These are phyloP conservation scores for Arthrobotrys musiformis DNA, from an alignment of 2,329 filamentous ascomycete species.

Conservation along the genomic window DNA sequence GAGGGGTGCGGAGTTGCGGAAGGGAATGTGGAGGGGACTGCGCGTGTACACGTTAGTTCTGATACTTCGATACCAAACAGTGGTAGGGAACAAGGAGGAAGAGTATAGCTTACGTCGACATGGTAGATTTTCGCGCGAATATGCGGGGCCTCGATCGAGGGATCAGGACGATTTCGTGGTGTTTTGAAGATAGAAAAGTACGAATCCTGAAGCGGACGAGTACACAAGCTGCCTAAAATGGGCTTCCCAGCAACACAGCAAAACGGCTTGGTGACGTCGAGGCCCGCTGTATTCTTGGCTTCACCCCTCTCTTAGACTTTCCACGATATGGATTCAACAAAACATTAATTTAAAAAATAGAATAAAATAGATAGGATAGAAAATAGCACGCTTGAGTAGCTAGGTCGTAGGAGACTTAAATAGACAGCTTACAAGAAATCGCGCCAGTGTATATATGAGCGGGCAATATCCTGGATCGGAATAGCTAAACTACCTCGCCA, in stretches of 20 bases:
- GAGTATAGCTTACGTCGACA: constrained; percentile 40
- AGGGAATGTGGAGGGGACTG: constrained; percentile 77
- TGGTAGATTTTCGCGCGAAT: not conserved
- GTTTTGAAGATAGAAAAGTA: constrained; percentile 6
- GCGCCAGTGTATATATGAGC: no score
- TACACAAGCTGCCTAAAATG: constrained; percentile 30
- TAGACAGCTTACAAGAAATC: not conserved
- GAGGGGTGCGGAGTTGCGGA: constrained; percentile 83
- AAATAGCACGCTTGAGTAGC: not conserved
- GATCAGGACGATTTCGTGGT: not conserved
- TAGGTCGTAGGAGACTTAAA: not conserved
- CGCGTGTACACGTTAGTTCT: not conserved
- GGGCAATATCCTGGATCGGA: not conserved
- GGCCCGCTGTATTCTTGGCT: not conserved
- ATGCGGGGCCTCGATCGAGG: not conserved
- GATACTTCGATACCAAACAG: no score
- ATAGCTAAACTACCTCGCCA: constrained; percentile 6
- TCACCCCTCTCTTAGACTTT: not conserved
- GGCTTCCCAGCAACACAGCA: constrained; percentile 1
- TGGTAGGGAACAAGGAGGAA: not conserved
- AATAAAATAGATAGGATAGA: not conserved
- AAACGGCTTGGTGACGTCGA: constrained; percentile 29
- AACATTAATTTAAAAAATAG: no score
- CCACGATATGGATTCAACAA: not conserved
- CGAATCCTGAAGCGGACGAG: not conserved